Conservation (phyloP, 2,329 filamentous ascomycete species). For the Colletotrichum sp. region DNA sequence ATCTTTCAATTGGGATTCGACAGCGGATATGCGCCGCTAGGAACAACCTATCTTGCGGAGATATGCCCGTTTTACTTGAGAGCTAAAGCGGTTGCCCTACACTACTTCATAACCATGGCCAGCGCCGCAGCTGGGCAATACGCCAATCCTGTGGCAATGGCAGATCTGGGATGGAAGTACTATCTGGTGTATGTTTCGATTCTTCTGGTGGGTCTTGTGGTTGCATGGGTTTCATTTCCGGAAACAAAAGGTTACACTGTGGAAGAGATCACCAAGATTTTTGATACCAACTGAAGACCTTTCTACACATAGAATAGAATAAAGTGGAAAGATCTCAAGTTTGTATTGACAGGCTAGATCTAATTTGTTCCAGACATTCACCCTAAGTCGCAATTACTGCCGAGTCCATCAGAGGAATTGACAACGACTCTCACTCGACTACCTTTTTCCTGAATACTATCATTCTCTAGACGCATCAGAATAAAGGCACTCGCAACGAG, state of each 20-base stretch:
- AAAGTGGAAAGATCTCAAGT: neutral
- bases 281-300: conserved; percentile 36
- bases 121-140: conserved; percentile 32
- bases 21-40: conserved; percentile 57
- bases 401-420: rapidly evolving
- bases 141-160: conserved; percentile 58
- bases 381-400: rapidly evolving
- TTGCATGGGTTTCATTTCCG: conserved; percentile 46
- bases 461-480: neutral
- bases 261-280: conserved; percentile 63
- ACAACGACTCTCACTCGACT: no score
- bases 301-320: neutral
- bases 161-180: conserved; percentile 54
- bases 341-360: neutral
- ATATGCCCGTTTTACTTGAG: conserved; percentile 57
- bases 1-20: conserved; percentile 52
- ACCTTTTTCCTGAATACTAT: neutral
- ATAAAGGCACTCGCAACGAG: neutral
- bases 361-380: rapidly evolving
- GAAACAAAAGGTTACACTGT: conserved; percentile 54
- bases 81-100: conserved; percentile 49
- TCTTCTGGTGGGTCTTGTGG: conserved; percentile 50
- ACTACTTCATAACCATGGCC: conserved; percentile 28
- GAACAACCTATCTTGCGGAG: conserved; percentile 55
- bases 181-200: conserved; percentile 62